phyloP scores from a whole-genome alignment of 768 basidiomycete genomes.

The Lyophyllum shimeji region DNA sequence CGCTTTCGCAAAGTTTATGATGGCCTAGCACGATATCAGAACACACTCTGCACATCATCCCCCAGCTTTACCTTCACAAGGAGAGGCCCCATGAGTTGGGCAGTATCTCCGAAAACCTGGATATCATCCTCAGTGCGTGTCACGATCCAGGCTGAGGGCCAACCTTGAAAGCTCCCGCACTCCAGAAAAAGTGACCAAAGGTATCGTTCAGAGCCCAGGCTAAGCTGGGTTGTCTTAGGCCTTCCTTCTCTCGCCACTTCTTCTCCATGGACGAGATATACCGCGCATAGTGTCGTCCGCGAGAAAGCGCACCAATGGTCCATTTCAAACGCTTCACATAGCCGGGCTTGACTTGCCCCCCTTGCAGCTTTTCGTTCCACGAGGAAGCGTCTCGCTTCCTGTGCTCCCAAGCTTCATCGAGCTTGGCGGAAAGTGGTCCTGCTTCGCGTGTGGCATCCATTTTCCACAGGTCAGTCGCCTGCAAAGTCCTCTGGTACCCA shows the following conservation, averaged over 20 bases:
- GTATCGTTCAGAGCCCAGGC: conserved; percentile 63
- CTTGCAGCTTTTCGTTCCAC: conserved; percentile 54
- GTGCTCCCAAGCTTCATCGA: conserved; percentile 55
- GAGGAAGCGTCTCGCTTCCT: conserved; percentile 47
- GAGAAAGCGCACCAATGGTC: conserved; percentile 31
- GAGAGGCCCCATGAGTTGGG: conserved; percentile 63
- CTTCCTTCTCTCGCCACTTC: conserved; percentile 45
- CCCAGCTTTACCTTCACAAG: conserved; percentile 46
- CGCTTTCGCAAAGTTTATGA: conserved; percentile 61
- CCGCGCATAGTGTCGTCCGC: conserved; percentile 24
- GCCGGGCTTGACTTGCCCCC: conserved; percentile 43
- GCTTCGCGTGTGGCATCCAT: conserved; percentile 52
- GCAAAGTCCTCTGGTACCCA: conserved; percentile 72
- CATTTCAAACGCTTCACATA: conserved; percentile 38
- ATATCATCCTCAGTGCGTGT: conserved; percentile 2
- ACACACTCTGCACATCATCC: background rate
- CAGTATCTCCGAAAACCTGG: conserved; percentile 59
- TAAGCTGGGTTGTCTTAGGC: conserved; percentile 49
- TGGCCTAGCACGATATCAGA: conserved; percentile 32
- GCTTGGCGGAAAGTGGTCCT: conserved; percentile 45
- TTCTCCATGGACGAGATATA: conserved; percentile 32
- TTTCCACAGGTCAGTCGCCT: conserved; percentile 75
- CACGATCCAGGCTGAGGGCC: background rate
- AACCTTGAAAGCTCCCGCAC: conserved; percentile 60
- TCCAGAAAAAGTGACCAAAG: conserved; percentile 60